Evolutionary conservation across 805 yeast genomes (phyloP), one percentile per base, ranked within the genome.

Genomic region (Tetrapisispora pingtungensis): DNA sequence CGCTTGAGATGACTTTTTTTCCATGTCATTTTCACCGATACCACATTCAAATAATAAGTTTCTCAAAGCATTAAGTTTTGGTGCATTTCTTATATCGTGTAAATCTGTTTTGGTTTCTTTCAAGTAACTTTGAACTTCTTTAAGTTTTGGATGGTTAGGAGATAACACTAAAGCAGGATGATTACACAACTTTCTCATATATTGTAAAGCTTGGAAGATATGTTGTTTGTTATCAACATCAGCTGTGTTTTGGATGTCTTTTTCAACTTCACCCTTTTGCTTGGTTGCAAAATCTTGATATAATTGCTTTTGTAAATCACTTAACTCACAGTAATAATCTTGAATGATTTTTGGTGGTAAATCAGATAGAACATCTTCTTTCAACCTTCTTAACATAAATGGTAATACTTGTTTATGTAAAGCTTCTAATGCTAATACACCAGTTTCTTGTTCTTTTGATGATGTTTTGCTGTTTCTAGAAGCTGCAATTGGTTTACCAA

Each of bases 331-430:
- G 63, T 93, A 93, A 64, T 93, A 90, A 68, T 93, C 99, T 63
- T 93, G 99, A 53, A 93, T 93, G 54, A 94, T 93, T 66, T 93
- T 93, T 33, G 99, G 99, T 10, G 99, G 99, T 53, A 93, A 71
- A 62, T 93, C 99, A 1, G 94, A 83, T 43, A 93, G 70, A 4
- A 93, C 99, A 54, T 93, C 97, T 59, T 93, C 97, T 62, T 93
- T 93, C 58, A 93, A 73, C 62, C 99, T 81, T 63, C 99, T 82
- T 51, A 93, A 70, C 88, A 94, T 83, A 62, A 93, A 93, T 14
- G 99, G 99, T 39, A 93, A 70, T 0, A 88, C 97, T 55, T 93
- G 99, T 56, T 90, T 93, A 65, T 93, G 99, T 49, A 93, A 71
- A 0, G 97, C 90, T 57, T 93, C 99, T 48, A 94, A 70, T 0